A percentile compares a stretch with the other conserved stretches of the same genome.
Evolutionary conservation across 441 rosid species (phyloP).

Genomic region (Pelargonium myrrhifolium): DNA sequence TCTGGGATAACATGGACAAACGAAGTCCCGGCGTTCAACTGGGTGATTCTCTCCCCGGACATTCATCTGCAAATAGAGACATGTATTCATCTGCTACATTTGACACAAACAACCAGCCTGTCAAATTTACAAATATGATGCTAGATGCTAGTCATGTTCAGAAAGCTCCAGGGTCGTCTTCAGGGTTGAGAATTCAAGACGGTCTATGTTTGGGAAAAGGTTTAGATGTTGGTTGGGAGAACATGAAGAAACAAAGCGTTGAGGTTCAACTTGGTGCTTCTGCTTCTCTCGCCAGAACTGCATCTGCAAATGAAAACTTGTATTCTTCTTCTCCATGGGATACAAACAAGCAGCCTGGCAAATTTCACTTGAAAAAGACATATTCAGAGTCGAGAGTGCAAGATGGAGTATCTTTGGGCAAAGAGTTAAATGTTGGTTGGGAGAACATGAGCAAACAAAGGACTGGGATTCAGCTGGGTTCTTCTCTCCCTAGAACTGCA

Average conservation of each 20-base stretch:
- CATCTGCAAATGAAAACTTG: not conserved
- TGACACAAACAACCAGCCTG: no score
- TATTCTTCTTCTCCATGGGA: not conserved
- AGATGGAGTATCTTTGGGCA: not conserved
- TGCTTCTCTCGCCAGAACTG: not conserved
- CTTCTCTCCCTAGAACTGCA: slow-evolving; percentile 4
- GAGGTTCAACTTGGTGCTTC: not conserved
- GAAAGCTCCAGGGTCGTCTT: no score
- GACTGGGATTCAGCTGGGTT: no score
- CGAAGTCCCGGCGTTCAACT: no score
- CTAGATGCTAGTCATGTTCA: no score
- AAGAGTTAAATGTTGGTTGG: not conserved
- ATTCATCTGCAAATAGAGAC: slow-evolving; percentile 9
- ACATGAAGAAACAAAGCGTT: not conserved
- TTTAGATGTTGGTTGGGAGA: slow-evolving; percentile 1
- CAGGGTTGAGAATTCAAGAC: not conserved
- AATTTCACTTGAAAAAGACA: not conserved
- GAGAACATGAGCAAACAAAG: not conserved
- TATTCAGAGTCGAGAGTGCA: not conserved
- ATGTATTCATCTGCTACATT: not conserved
- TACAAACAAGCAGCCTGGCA: not conserved
- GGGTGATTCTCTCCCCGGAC: slow-evolving; percentile 4
- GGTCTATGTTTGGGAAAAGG: slow-evolving; percentile 2
- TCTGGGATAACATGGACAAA: not conserved
- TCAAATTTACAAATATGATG: no score